Percentiles rank a stretch among this genome's conserved stretches.
These are phyloP conservation scores for Fonsecaea multimorphosa DNA, from an alignment of 2,329 filamentous ascomycete genomes.

Conservation along the genomic window DNA sequence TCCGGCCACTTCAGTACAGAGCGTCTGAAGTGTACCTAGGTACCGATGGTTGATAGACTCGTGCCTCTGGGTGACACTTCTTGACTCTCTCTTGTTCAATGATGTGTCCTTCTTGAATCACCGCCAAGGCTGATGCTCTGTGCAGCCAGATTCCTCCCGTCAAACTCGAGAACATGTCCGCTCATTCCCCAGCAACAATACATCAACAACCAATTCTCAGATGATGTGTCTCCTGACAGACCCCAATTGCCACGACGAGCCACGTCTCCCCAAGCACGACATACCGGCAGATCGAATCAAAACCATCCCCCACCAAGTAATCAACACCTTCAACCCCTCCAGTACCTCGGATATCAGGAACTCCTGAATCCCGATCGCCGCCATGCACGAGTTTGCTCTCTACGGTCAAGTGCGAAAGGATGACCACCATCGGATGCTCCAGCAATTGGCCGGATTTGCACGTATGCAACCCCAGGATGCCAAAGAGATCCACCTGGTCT, in stretches of 20 bases:
- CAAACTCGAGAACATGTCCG: neutral
- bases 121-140: neutral
- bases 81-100: neutral
- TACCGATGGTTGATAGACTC: neutral
- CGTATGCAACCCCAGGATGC: constrained; percentile 64
- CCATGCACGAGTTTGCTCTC: constrained; percentile 68
- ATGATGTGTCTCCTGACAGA: constrained; percentile 27
- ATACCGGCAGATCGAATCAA: constrained; percentile 1
- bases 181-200: constrained; percentile 4
- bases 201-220: constrained; percentile 3
- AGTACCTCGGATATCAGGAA: neutral
- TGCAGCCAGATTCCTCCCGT: neutral
- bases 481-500: constrained; percentile 63
- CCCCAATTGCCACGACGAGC: neutral
- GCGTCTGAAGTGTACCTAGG: neutral
- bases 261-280: constrained; percentile 8
- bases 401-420: constrained; percentile 63
- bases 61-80: neutral
- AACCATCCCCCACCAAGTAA: constrained; percentile 3
- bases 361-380: constrained; percentile 1
- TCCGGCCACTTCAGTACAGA: neutral
- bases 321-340: neutral
- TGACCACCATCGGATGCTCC: constrained; percentile 65
- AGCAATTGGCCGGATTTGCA: constrained; percentile 66
- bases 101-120: neutral